A percentile compares a stretch with the other conserved stretches of the same genome.
Conservation (phyloP, 768 basidiomycete species). For the Saitozyma podzolica region DNA sequence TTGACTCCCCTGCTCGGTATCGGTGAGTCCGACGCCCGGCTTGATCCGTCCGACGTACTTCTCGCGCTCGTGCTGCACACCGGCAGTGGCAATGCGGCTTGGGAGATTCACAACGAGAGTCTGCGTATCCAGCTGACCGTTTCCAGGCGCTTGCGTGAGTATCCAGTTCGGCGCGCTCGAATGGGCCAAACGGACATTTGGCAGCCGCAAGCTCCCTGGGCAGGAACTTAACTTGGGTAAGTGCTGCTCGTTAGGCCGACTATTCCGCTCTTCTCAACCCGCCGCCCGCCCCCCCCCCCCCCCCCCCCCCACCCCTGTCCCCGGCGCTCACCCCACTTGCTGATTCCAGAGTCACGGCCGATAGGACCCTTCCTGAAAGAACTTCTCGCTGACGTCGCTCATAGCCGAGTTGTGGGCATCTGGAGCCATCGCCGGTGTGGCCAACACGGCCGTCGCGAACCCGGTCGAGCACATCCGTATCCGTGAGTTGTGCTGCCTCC, state of each 20-base stretch:
- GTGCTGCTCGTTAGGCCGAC: not conserved
- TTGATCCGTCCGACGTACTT: not conserved
- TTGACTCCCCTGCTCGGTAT: constrained; percentile 87
- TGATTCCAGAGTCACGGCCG: too few species aligned
- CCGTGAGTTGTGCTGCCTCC: constrained; percentile 58
- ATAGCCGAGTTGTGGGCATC: constrained; percentile 68
- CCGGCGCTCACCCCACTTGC: not conserved
- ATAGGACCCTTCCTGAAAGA: not conserved
- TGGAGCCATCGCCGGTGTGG: constrained; percentile 81
- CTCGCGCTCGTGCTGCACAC: too few species aligned
- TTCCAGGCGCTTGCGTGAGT: constrained; percentile 74
- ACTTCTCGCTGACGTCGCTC: constrained; percentile 22
- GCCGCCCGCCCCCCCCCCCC: not conserved
- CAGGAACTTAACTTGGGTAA: constrained; percentile 68
- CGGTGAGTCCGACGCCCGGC: constrained; percentile 45
- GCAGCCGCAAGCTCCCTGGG: constrained; percentile 64
- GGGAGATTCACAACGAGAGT: too few species aligned
- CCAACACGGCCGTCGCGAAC: constrained; percentile 89
- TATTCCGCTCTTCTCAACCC: not conserved
- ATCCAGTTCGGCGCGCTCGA: constrained; percentile 94
- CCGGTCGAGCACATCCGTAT: constrained; percentile 98
- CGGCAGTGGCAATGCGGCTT: too few species aligned
- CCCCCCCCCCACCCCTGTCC: too few species aligned
- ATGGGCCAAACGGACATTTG: constrained; percentile 77
- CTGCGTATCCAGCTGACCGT: not conserved